Evolutionary conservation across 306 rosid genomes (phyloP), one percentile per base, ranked within the genome.

Genomic region (Benincasa hispida): DNA sequence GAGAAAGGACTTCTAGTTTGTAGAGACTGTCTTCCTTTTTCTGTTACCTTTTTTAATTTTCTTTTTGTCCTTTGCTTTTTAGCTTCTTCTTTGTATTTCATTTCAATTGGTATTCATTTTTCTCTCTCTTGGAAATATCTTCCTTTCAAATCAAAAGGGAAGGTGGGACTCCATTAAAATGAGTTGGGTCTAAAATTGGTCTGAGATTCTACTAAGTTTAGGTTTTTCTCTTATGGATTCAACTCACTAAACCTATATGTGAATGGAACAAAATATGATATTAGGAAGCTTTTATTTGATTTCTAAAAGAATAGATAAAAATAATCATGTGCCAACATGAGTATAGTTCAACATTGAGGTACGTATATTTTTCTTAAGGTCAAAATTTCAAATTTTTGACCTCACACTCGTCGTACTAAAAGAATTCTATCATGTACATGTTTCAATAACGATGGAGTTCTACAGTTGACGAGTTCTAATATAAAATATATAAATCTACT

Each of bases 61-160:
- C 73, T 67, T 67, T 39, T 67, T 67, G 74, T 67, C 74, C n/a
- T 67, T 67, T 67, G 74, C 74, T 14, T 41, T 67, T 67, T 67
- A 67, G 19, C 74, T 67, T 67, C 74, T 67, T 67, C 74, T 67
- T 39, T 67, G 11, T 12, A 67, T 67, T 67, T 67, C 53, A 11
- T 67, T 67, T 67, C 32, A 11, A n/a, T 62, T 63, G 75, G 56
- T 10, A 34, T 9, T 41, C n/a, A 22, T 34, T 2, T 30, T 14
- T 21, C 3, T 25, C 47, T 65, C 69, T 34, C 69, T 62, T 39
- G 73, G 73, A 37, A 66, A 21, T 39, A 66, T 66, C 73, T n/a
- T 39, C 18, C 48, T n/a, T 35, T 65, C 72, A 65, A 65, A 65
- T 65, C 27, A 65, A 35, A n/a, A 47, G 18, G 19, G 53, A 47